Evolutionary conservation across 2,329 filamentous ascomycete species (phyloP).

Genomic region (Clonostachys sp.): DNA sequence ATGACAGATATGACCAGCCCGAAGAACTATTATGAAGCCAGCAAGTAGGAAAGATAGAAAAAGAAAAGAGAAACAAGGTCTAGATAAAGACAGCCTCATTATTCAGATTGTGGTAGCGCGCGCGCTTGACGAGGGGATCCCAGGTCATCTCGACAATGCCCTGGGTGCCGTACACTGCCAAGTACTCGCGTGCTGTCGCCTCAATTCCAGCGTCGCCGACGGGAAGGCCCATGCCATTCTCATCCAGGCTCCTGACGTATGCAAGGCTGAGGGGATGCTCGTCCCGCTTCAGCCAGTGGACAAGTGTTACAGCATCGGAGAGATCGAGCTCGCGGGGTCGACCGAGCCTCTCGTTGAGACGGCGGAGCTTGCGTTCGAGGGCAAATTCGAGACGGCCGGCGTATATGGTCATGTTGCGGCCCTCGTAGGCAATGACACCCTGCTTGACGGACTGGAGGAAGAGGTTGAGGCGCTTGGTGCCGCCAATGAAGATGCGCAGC

Average conservation of each 20-base stretch:
- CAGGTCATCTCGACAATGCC: conserved; percentile 1
- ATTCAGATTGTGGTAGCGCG: neutral
- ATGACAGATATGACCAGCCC: no score
- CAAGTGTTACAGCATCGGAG: conserved; percentile 5
- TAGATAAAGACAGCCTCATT: conserved; percentile 1
- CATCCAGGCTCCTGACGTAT: conserved; percentile 1
- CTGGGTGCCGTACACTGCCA: conserved; percentile 1
- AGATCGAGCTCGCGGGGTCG: conserved; percentile 1
- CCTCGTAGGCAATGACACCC: conserved; percentile 7
- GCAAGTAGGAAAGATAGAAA: no score
- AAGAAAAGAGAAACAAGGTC: no score
- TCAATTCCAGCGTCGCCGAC: neutral
- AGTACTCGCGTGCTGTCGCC: neutral
- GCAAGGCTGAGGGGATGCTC: conserved; percentile 1
- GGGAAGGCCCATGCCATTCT: conserved; percentile 2
- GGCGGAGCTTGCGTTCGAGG: conserved; percentile 12
- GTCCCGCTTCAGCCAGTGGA: conserved; percentile 1
- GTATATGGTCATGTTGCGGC: conserved; percentile 9
- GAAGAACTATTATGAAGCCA: no score
- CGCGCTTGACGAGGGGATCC: neutral
- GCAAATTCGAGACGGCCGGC: conserved; percentile 10
- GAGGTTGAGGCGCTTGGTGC: conserved; percentile 7
- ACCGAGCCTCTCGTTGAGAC: conserved; percentile 3
- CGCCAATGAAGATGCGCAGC: conserved; percentile 7
- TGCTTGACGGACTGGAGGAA: conserved; percentile 11